These are phyloP conservation scores for Chlamydomonas schloesseri DNA, from an alignment of 139 green algal genomes.

Conservation along the genomic window DNA sequence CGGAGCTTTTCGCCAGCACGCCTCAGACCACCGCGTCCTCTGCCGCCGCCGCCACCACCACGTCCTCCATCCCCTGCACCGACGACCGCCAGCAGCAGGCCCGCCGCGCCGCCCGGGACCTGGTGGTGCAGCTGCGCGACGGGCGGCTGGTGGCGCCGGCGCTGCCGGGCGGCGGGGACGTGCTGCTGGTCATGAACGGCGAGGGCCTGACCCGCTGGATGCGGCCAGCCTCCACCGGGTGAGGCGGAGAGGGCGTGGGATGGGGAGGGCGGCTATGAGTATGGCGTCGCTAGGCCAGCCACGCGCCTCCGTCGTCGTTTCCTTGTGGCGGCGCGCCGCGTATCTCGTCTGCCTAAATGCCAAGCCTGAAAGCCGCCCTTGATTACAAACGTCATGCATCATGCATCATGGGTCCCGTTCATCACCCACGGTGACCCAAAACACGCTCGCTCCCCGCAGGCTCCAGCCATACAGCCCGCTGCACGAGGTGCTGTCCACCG, in stretches of 20 bases:
- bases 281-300: too few species aligned
- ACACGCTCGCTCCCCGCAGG: too few species aligned
- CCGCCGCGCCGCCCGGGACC: not conserved
- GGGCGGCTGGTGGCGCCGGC: not conserved
- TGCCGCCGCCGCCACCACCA: not conserved
- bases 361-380: too few species aligned
- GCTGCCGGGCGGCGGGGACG: not conserved
- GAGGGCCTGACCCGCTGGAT: conserved; percentile 44
- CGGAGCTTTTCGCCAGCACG: conserved; percentile 34
- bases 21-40: too few species aligned
- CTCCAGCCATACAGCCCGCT: conserved; percentile 1
- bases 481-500: conserved; percentile 38
- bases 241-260: too few species aligned
- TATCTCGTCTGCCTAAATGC: too few species aligned
- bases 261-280: too few species aligned
- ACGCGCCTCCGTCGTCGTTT: too few species aligned
- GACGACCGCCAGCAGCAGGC: not conserved
- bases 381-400: too few species aligned
- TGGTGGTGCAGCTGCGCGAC: not conserved
- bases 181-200: conserved; percentile 55
- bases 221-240: not conserved
- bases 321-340: too few species aligned
- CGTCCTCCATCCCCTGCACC: not conserved
- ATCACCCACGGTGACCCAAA: too few species aligned
- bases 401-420: too few species aligned